Evolutionary conservation across 108 stramenopile species (phyloP).

Genomic region (Pseudonitzschia delicatissima): DNA sequence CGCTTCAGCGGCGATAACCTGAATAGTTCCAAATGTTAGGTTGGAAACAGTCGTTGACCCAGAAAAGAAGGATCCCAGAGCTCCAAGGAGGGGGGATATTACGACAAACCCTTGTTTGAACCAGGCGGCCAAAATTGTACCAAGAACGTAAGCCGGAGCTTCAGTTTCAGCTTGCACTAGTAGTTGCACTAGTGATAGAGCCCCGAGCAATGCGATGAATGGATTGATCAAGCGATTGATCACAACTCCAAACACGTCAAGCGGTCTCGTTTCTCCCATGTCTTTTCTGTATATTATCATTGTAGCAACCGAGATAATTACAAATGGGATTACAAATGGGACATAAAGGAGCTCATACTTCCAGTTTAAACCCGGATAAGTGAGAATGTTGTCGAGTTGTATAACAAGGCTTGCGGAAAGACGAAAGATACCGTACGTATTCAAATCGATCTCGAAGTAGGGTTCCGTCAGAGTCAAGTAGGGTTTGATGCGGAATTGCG

Average conservation of each 20-base stretch:
- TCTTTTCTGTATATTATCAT: conserved; percentile 53
- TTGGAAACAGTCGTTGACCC: conserved; percentile 70
- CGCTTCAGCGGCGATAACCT: conserved; percentile 51
- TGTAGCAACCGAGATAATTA: conserved; percentile 46
- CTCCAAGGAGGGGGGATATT: conserved; percentile 50
- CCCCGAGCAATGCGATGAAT: conserved; percentile 53
- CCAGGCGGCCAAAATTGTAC: conserved; percentile 45
- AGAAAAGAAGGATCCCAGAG: conserved; percentile 59
- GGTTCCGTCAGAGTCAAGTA: conserved; percentile 33
- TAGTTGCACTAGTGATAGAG: conserved; percentile 58
- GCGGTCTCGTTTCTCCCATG: conserved; percentile 16
- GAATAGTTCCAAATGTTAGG: conserved; percentile 61
- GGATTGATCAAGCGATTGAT: conserved; percentile 41
- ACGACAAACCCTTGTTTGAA: conserved; percentile 57
- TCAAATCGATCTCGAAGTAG: conserved; percentile 49
- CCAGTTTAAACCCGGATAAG: conserved; percentile 56
- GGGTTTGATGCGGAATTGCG: conserved; percentile 44
- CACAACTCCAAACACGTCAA: conserved; percentile 32
- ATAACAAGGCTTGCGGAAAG: conserved; percentile 55
- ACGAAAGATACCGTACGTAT: conserved; percentile 52
- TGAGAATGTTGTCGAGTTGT: conserved; percentile 55
- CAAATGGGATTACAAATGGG: conserved; percentile 67
- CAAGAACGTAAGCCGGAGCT: conserved; percentile 58
- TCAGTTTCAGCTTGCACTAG: conserved; percentile 35
- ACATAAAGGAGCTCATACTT: conserved; percentile 62